Percentiles rank a stretch among this genome's conserved stretches.
Conservation (phyloP, 148 eudicot genomes). For the Spergularia bocconei region DNA sequence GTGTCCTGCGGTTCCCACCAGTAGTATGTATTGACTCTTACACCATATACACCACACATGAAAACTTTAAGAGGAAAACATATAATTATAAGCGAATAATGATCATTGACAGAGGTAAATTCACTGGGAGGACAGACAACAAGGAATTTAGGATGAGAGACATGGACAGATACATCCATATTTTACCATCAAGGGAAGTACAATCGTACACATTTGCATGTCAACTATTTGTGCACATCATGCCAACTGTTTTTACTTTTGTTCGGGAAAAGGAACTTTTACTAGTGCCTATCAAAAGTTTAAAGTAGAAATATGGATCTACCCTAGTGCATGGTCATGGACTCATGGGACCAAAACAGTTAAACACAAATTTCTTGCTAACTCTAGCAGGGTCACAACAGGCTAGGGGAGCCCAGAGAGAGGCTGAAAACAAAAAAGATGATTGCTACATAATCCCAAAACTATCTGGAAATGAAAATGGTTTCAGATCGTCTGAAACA, state of each 20-base stretch:
- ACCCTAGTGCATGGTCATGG: no score
- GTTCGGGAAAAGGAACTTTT: not conserved
- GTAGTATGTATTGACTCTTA: constrained; percentile 1
- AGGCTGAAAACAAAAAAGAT: not conserved
- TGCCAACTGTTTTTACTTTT: not conserved
- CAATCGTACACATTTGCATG: not conserved
- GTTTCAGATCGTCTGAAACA: not conserved
- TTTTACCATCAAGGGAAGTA: not conserved
- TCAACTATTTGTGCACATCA: constrained; percentile 1
- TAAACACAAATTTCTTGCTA: not conserved
- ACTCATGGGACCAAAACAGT: no score
- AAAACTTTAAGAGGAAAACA: not conserved
- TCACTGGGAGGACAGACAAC: not conserved
- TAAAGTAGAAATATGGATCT: not conserved
- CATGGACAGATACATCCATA: not conserved
- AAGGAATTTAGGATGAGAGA: not conserved
- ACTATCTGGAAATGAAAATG: not conserved
- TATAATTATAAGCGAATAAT: not conserved
- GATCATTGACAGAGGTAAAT: not conserved
- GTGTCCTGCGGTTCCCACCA: not conserved
- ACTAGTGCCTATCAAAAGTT: not conserved
- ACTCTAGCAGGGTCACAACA: not conserved
- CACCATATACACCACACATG: constrained; percentile 10
- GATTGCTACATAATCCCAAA: not conserved
- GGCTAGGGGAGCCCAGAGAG: not conserved